These are phyloP conservation scores for Pichia sp. DNA, from an alignment of 1,139 yeast species.

Conservation along the genomic window DNA sequence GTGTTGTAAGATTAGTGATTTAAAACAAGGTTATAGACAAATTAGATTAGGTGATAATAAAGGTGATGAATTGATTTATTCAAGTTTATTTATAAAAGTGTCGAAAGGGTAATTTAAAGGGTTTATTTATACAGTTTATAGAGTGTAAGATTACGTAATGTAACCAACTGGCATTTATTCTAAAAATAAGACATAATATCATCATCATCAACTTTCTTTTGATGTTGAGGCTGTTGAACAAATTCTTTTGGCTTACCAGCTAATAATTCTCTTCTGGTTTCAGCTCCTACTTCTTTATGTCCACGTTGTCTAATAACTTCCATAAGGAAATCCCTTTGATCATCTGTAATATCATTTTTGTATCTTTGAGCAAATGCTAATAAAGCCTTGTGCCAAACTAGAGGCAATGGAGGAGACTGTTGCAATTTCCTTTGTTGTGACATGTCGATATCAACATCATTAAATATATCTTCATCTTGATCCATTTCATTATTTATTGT, in stretches of 20 bases:
- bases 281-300: slow-evolving; percentile 87
- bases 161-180: not conserved
- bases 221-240: slow-evolving; percentile 32
- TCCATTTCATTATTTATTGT: slow-evolving; percentile 27
- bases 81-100: slow-evolving; percentile 61
- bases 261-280: slow-evolving; percentile 83
- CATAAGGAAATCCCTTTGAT: slow-evolving; percentile 87
- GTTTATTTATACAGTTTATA: not conserved
- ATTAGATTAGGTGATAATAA: slow-evolving; percentile 64
- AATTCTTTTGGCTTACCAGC: slow-evolving; percentile 55
- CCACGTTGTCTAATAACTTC: slow-evolving; percentile 88
- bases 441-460: slow-evolving; percentile 31
- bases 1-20: slow-evolving; percentile 47
- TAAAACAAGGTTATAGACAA: slow-evolving; percentile 76
- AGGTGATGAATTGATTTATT: slow-evolving; percentile 78
- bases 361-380: slow-evolving; percentile 91
- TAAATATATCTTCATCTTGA: slow-evolving; percentile 26
- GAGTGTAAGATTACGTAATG: not conserved
- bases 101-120: slow-evolving; percentile 23
- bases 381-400: slow-evolving; percentile 96
- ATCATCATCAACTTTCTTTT: slow-evolving; percentile 18
- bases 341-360: slow-evolving; percentile 94
- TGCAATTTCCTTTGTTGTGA: slow-evolving; percentile 25
- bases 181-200: slow-evolving; percentile 30
- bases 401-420: slow-evolving; percentile 69